Evolutionary conservation across 257 asterid species (phyloP).

Genomic region (Solanum clarkiae): DNA sequence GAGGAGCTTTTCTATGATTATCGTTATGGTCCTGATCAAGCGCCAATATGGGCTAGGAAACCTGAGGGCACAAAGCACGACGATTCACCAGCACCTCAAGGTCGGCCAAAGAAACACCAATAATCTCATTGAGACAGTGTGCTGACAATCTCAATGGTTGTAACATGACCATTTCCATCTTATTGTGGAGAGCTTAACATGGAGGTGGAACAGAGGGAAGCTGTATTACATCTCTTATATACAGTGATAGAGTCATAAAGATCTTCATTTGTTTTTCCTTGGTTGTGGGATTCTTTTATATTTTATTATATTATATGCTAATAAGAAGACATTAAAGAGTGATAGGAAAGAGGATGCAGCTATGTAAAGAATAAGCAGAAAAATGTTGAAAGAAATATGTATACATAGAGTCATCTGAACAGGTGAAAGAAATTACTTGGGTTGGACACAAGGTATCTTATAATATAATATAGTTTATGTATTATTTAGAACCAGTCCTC

Average conservation of each 20-base stretch:
- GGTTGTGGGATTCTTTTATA: neutral
- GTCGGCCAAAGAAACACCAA: constrained; percentile 91
- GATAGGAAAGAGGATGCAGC: neutral
- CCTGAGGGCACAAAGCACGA: constrained; percentile 60
- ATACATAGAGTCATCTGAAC: neutral
- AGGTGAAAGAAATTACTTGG: neutral
- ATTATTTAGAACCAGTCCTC: neutral
- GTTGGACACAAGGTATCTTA: neutral
- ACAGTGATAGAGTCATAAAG: neutral
- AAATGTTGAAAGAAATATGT: neutral
- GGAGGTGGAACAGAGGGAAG: neutral
- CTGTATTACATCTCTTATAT: neutral
- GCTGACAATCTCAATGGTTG: neutral
- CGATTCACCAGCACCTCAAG: constrained; percentile 39
- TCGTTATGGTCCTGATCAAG: constrained; percentile 86
- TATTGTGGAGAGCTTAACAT: neutral
- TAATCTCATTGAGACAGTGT: constrained; percentile 39
- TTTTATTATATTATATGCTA: neutral
- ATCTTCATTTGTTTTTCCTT: neutral
- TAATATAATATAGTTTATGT: no score
- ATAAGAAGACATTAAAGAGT: neutral
- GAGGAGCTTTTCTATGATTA: constrained; percentile 91
- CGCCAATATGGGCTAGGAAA: constrained; percentile 86
- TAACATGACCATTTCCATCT: neutral
- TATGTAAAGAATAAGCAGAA: neutral